These are phyloP conservation scores for Hydnomerulius pinastri DNA, from an alignment of 768 basidiomycete genomes.

Conservation along the genomic window DNA sequence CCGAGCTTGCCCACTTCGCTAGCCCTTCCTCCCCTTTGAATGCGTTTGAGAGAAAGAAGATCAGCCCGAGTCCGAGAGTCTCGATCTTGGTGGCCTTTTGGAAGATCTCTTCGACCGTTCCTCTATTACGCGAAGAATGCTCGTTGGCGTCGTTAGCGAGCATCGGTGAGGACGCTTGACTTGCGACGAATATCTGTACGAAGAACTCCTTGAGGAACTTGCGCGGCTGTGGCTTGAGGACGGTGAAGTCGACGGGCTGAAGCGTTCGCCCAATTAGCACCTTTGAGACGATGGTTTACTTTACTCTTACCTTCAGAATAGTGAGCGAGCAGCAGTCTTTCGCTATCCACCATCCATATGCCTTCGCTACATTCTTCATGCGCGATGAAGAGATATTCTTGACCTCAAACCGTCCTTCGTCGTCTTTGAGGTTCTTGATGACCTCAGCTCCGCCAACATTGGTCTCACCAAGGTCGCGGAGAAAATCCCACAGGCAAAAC, in stretches of 20 bases:
- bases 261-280: neutral
- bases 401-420: conserved; percentile 45
- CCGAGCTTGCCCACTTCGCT: conserved; percentile 63
- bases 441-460: conserved; percentile 79
- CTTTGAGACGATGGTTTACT: neutral
- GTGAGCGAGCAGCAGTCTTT: conserved; percentile 75
- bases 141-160: conserved; percentile 40
- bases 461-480: conserved; percentile 86
- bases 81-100: conserved; percentile 69
- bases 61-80: conserved; percentile 70
- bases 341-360: conserved; percentile 92
- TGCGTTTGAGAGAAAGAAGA: conserved; percentile 63
- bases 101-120: conserved; percentile 75
- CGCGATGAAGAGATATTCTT: conserved; percentile 59
- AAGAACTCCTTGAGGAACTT: conserved; percentile 75
- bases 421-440: conserved; percentile 58
- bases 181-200: conserved; percentile 66
- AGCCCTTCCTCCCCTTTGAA: conserved; percentile 47
- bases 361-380: conserved; percentile 73
- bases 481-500: conserved; percentile 95
- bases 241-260: conserved; percentile 87
- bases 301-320: conserved; percentile 72
- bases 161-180: conserved; percentile 73
- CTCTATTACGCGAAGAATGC: conserved; percentile 51
- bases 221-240: conserved; percentile 61